A percentile compares a stretch with the other conserved stretches of the same genome.
Conservation (phyloP, 2,329 filamentous ascomycete species). For the Diaporthe aspalathi region DNA sequence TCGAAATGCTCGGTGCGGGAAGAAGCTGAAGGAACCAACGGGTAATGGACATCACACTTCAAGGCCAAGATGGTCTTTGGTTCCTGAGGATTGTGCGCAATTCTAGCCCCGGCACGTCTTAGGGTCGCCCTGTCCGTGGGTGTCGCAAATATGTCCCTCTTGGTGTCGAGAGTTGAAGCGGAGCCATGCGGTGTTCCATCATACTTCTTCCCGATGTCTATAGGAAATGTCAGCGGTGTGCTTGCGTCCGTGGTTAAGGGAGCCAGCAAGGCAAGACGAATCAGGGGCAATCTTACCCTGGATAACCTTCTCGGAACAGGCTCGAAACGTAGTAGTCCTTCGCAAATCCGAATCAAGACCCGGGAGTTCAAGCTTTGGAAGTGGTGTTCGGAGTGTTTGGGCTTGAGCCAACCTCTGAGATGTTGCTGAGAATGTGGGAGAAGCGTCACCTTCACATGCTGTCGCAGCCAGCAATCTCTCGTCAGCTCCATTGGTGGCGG, state of each 20-base stretch:
- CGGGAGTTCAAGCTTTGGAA: constrained; percentile 32
- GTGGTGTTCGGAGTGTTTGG: not conserved
- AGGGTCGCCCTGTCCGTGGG: not conserved
- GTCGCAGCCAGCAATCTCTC: not conserved
- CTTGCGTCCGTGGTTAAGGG: too few relatives aligned
- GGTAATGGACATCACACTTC: constrained; percentile 35
- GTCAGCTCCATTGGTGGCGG: not conserved
- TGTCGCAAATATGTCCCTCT: not conserved
- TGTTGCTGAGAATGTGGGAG: not conserved
- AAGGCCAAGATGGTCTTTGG: not conserved
- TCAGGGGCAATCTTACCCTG: not conserved
- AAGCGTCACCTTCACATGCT: not conserved
- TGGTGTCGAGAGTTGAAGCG: not conserved
- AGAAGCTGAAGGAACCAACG: constrained; percentile 20
- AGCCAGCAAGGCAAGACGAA: not conserved
- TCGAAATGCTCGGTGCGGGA: constrained; percentile 28
- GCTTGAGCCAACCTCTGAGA: not conserved
- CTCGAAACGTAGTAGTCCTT: constrained; percentile 10
- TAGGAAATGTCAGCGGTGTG: not conserved
- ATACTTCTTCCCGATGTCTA: constrained; percentile 14
- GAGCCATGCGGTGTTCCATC: not conserved
- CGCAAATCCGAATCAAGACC: constrained; percentile 33
- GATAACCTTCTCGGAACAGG: constrained; percentile 5
- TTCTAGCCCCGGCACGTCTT: not conserved
- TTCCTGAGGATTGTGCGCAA: not conserved